A percentile compares a stretch with the other conserved stretches of the same genome.
Evolutionary conservation across 192 early-diverging fungal genomes (phyloP).

Genomic region (Entomortierella parvispora): DNA sequence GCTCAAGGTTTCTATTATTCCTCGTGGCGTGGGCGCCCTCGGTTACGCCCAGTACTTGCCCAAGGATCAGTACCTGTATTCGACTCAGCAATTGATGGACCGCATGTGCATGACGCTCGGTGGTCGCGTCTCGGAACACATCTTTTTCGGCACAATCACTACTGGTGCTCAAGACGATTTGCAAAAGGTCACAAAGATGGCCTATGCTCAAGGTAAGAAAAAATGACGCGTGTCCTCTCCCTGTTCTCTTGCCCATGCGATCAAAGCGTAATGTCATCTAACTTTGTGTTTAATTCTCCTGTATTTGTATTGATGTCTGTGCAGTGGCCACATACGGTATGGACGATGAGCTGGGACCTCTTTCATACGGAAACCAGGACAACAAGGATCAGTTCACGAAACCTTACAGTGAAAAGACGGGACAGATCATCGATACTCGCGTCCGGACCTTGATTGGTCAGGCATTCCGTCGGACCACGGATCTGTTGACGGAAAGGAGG

Average conservation of each 20-base stretch:
- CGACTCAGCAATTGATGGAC: conserved; percentile 90
- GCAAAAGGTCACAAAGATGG: conserved; percentile 96
- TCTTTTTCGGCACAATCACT: conserved; percentile 95
- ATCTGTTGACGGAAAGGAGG: conserved; percentile 87
- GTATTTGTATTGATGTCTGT: background rate
- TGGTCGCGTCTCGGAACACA: conserved; percentile 87
- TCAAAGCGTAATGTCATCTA: background rate
- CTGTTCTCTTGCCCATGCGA: background rate
- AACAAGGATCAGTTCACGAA: conserved; percentile 87
- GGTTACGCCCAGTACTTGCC: conserved; percentile 99
- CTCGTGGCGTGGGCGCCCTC: conserved; percentile 92
- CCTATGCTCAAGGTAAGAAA: conserved; percentile 82
- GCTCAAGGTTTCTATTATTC: conserved; percentile 98
- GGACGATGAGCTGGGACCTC: conserved; percentile 86
- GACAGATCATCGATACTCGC: conserved; percentile 93
- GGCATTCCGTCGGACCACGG: conserved; percentile 86
- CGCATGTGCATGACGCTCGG: conserved; percentile 92
- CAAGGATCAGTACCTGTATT: conserved; percentile 96
- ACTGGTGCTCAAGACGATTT: conserved; percentile 98
- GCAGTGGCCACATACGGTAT: conserved; percentile 93
- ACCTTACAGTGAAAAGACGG: conserved; percentile 97
- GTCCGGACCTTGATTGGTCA: conserved; percentile 83
- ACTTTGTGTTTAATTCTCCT: conserved; percentile 1
- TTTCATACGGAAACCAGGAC: conserved; percentile 81
- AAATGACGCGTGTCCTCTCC: too few relatives aligned